Base-by-base conservation (phyloP, 257 asterid species). In the Solanum appendiculatum region DNA sequence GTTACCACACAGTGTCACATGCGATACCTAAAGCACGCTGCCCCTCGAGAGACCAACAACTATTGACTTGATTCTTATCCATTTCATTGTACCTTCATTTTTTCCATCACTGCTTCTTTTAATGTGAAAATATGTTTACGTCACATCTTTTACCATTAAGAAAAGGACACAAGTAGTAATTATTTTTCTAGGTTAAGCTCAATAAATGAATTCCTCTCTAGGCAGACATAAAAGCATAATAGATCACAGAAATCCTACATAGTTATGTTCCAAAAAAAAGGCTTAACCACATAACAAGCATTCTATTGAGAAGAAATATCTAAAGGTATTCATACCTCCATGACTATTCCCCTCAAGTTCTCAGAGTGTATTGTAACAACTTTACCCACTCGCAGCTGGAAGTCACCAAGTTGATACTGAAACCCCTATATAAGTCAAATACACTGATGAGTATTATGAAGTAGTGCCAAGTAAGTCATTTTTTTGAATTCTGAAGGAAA, bases 311-410 rank as follows among this genome's bases (percentile, higher is more conserved):
- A 29, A 80, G 34, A 46, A 27, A 80, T 29, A 46, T 46, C 39
- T 80, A 66, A 2, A 84, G 31, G 31, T 86, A 64, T 70, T 82
- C 39, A 37, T 94, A 97, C 99, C 99, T 97, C 99, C 99, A 97
- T 94, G 73, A 94, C 94, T 83, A 96, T 97, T 89, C 99, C 99
- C 94, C 98, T 96, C 92, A 97, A 93, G 88, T 85, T 92, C 88
- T 96, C 99, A 54, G 97, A 89, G 87, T 96, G 94, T 89, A 91
- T 63, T 4, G 98, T 96, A 85, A 92, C 96, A 85, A 97, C 99
- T 91, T 97, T 97, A 54, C 99, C 99, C 87, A 96, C 99, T n/a
- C 99, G 94, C 90, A 97, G 89, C 92, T 91, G 97, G 82, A 97
- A 97, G 91, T 96, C 99, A 56, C 98, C 98, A 69, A 96, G 95